These are phyloP conservation scores for Calcarisporium arbuscula DNA, from an alignment of 2,329 filamentous ascomycete genomes.

Conservation along the genomic window DNA sequence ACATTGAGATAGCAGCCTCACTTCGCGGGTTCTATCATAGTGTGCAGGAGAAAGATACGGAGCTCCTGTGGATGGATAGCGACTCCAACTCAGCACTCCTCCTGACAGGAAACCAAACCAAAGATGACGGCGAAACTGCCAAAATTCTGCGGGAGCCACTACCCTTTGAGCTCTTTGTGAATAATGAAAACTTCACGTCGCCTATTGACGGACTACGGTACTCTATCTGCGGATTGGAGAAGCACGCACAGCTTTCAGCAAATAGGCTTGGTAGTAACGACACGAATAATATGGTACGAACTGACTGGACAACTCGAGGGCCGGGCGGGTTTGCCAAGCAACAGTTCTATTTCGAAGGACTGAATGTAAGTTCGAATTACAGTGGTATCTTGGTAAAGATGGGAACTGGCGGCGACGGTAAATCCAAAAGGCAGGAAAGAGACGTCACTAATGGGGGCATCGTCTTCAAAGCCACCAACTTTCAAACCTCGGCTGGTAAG, in stretches of 20 bases:
- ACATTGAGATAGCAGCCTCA: conserved; percentile 76
- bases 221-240: conserved; percentile 76
- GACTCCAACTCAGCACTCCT: conserved; percentile 75
- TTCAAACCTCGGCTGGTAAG: conserved; percentile 71
- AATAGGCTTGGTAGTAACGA: conserved; percentile 41
- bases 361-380: conserved; percentile 69
- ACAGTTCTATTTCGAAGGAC: conserved; percentile 75
- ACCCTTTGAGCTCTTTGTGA: conserved; percentile 74
- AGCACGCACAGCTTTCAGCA: conserved; percentile 56
- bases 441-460: conserved; percentile 64
- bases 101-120: conserved; percentile 67
- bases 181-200: conserved; percentile 51
- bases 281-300: conserved; percentile 42
- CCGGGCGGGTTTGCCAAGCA: conserved; percentile 67
- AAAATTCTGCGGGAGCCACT: conserved; percentile 42
- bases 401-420: conserved; percentile 40
- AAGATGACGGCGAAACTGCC: conserved; percentile 48
- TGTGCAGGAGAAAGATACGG: conserved; percentile 43
- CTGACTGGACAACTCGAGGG: conserved; percentile 64
- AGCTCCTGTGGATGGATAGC: conserved; percentile 76
- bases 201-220: conserved; percentile 63
- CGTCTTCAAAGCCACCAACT: conserved; percentile 66
- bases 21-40: conserved; percentile 74
- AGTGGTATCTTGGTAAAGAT: conserved; percentile 65
- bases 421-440: conserved; percentile 26